These are phyloP conservation scores for Tuber calosporum DNA, from an alignment of 495 filamentous ascomycete species.

Conservation along the genomic window DNA sequence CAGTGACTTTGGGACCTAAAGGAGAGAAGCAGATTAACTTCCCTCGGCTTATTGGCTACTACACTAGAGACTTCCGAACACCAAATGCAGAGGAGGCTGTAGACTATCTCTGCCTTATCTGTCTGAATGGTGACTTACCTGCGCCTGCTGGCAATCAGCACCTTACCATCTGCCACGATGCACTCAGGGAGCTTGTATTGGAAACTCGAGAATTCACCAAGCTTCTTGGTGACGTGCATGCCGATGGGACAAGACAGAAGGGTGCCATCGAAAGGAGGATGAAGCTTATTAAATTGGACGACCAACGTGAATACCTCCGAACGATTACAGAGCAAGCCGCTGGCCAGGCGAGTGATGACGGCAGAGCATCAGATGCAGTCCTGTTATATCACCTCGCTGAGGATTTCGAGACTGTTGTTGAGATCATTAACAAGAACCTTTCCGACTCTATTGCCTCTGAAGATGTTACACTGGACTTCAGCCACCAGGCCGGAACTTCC, in stretches of 20 bases:
- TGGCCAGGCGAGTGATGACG: conserved; percentile 84
- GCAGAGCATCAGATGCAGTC: conserved; percentile 83
- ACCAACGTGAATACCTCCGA: conserved; percentile 74
- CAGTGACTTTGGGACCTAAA: conserved; percentile 57
- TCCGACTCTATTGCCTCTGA: conserved; percentile 62
- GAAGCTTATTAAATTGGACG: conserved; percentile 66
- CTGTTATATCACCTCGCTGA: conserved; percentile 88
- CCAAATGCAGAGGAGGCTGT: conserved; percentile 77
- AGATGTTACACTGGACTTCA: conserved; percentile 11
- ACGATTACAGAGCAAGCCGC: conserved; percentile 86
- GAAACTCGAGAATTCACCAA: conserved; percentile 91
- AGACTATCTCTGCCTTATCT: conserved; percentile 89
- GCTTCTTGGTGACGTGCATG: conserved; percentile 80
- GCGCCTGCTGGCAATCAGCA: conserved; percentile 68
- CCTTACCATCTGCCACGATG: conserved; percentile 77
- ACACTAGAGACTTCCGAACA: conserved; percentile 89
- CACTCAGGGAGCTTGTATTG: conserved; percentile 86
- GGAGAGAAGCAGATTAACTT: conserved; percentile 87
- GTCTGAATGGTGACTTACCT: conserved; percentile 78
- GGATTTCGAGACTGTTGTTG: conserved; percentile 85
- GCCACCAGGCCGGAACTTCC: neutral
- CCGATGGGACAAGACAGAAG: conserved; percentile 70
- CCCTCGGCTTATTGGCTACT: conserved; percentile 82
- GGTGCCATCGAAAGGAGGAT: conserved; percentile 87
- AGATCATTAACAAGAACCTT: conserved; percentile 80